phyloP scores from a whole-genome alignment of 495 filamentous ascomycete genomes.

The Lasiosphaeriaceae sp. region DNA sequence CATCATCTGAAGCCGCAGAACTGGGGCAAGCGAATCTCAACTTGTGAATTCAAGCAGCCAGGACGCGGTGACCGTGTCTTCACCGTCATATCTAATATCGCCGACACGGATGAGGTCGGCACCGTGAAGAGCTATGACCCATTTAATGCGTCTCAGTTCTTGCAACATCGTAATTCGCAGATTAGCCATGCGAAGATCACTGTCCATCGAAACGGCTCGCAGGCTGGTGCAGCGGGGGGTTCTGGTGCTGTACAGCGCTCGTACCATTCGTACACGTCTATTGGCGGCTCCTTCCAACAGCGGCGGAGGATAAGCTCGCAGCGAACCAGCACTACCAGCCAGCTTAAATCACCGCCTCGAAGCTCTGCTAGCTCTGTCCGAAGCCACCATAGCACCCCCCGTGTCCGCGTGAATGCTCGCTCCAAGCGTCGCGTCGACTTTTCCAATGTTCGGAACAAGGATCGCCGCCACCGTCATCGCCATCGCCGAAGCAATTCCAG shows the following conservation, averaged over 20 bases:
- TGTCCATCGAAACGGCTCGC: constrained; percentile 52
- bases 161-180: constrained; percentile 30
- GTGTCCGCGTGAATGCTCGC: constrained; percentile 52
- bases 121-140: constrained; percentile 71
- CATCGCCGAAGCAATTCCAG: constrained; percentile 7
- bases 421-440: constrained; percentile 82
- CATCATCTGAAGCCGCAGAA: constrained; percentile 64
- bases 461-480: constrained; percentile 17
- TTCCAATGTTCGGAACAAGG: constrained; percentile 37
- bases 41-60: constrained; percentile 44
- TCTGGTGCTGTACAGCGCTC: constrained; percentile 18
- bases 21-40: constrained; percentile 46
- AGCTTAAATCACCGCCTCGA: constrained; percentile 34
- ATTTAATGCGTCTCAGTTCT: constrained; percentile 63
- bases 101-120: constrained; percentile 28
- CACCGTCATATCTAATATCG: constrained; percentile 63
- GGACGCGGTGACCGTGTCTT: constrained; percentile 48
- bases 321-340: constrained; percentile 16
- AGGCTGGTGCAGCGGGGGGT: constrained; percentile 3
- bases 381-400: constrained; percentile 47
- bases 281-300: constrained; percentile 18
- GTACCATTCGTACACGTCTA: constrained; percentile 22
- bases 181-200: constrained; percentile 57
- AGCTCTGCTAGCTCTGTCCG: constrained; percentile 57
- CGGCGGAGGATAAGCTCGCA: constrained; percentile 15